Percentiles rank a stretch among this genome's conserved stretches.
Conservation (phyloP, 805 yeast genomes). For the Saccharomycopsis sp. region DNA sequence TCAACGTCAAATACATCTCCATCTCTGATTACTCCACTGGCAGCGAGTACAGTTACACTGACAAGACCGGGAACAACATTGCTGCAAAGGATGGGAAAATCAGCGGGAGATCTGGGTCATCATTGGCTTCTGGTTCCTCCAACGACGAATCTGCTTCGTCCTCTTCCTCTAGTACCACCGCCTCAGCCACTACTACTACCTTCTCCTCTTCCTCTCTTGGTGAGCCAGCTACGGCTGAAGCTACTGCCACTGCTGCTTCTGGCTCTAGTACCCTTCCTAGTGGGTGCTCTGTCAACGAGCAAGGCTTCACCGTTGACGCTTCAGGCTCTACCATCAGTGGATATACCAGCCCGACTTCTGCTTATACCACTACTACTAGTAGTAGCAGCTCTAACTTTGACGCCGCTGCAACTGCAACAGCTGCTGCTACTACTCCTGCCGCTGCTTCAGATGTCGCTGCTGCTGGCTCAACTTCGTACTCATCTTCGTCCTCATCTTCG, state of each 20-base stretch:
- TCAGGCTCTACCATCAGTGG: background rate
- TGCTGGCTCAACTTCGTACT: no score
- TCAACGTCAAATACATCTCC: conserved; percentile 49
- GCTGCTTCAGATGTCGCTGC: background rate
- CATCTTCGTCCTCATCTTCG: no score
- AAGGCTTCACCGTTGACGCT: no score
- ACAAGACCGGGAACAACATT: conserved; percentile 30
- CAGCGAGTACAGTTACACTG: conserved; percentile 43
- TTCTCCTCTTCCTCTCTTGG: conserved; percentile 14
- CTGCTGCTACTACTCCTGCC: conserved; percentile 5
- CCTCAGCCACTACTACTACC: conserved; percentile 5
- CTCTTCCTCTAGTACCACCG: conserved; percentile 7
- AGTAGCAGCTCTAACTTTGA: conserved; percentile 22
- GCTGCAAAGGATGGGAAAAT: conserved; percentile 11
- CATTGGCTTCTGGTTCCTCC: conserved; percentile 5
- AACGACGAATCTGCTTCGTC: conserved; percentile 6
- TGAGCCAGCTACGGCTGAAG: conserved; percentile 28
- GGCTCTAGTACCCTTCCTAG: conserved; percentile 19
- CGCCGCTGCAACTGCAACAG: conserved; percentile 11
- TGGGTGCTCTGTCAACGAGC: no score
- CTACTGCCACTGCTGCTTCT: conserved; percentile 27
- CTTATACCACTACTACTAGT: conserved; percentile 15
- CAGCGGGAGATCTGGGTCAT: conserved; percentile 15
- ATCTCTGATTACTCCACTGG: conserved; percentile 69
- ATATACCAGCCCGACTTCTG: background rate